Evolutionary conservation across 2,329 filamentous ascomycete species (phyloP).

Genomic region (Massarina eburnea): DNA sequence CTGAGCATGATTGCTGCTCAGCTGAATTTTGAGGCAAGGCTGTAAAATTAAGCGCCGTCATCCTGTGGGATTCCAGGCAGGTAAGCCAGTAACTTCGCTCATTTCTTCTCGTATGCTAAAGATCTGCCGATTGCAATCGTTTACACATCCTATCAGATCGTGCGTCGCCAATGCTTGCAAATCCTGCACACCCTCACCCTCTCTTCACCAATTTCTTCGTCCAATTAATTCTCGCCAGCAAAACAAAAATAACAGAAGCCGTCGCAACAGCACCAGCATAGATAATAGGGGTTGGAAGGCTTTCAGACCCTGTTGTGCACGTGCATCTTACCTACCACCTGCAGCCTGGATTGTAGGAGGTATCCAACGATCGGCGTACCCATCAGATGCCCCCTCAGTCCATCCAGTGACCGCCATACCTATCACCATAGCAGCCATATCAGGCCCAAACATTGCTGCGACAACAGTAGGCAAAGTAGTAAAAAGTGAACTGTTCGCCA

Average conservation of each 20-base stretch:
- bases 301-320: slow-evolving; percentile 14
- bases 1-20: no score
- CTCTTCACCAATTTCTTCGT: slow-evolving; percentile 20
- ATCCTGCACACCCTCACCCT: slow-evolving; percentile 8
- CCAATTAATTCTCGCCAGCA: slow-evolving; percentile 24
- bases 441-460: slow-evolving; percentile 29
- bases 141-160: no score
- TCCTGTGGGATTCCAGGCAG: no score
- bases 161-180: background rate
- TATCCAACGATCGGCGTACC: slow-evolving; percentile 31
- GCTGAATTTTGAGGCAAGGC: no score
- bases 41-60: no score
- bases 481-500: slow-evolving; percentile 34
- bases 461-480: slow-evolving; percentile 33
- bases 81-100: no score
- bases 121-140: no score
- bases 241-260: slow-evolving; percentile 21
- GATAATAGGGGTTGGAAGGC: slow-evolving; percentile 34
- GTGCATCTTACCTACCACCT: slow-evolving; percentile 18
- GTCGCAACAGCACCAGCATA: slow-evolving; percentile 31
- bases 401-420: slow-evolving; percentile 31
- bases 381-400: slow-evolving; percentile 29
- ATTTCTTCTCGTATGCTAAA: no score
- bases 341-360: slow-evolving; percentile 26
- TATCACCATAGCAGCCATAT: slow-evolving; percentile 30